Base-by-base conservation (phyloP, 495 filamentous ascomycete genomes). In the Penicillium ochrochloron region DNA sequence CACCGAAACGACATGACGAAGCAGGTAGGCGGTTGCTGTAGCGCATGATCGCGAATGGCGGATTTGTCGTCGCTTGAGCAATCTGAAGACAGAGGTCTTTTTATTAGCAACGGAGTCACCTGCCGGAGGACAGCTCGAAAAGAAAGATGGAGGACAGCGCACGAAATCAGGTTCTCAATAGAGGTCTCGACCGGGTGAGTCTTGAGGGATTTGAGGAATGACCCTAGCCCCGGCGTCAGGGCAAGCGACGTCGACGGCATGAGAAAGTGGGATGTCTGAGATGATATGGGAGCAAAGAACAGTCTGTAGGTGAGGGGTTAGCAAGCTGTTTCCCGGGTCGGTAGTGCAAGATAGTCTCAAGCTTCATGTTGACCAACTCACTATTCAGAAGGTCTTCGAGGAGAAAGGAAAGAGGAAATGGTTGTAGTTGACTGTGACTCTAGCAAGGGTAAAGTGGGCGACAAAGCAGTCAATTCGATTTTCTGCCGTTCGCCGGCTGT, bases 61-160 rank as follows among this genome's bases (percentile, higher is more conserved):
- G 68, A 99, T 95, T 72, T 97, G 93, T 68, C 94, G 84, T 71
- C 93, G 83, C 76, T 96, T 96, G 39, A 99, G 85, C 37, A 97
- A 88, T 52, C 93, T 97, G 37, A 29, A 64, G 9, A 46, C 34
- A 5, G 21, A 50, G 15, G 41, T 65, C 56, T 42, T 12, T 60
- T 62, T 34, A 56, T 75, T 61, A 75, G 71, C 39, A 51, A 52
- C 34, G 52, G 39, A 62, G 19, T 58, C 10, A 10, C 21, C 17
- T 23, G 37, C 48, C 21, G 33, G 25, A 9, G 19, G 5, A 11
- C 48, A 6, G 59, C 19, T 39, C 17, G 41, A 10, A 46, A 31
- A 51, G 53, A 25, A 31, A 59, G 55, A 51, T 7, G 33, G 23
- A 50, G 23, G 60, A 57, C 63, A 37, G 76, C 89, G 66, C 76